Conservation (phyloP, 805 yeast species). For the Priceomyces melissophilus region DNA sequence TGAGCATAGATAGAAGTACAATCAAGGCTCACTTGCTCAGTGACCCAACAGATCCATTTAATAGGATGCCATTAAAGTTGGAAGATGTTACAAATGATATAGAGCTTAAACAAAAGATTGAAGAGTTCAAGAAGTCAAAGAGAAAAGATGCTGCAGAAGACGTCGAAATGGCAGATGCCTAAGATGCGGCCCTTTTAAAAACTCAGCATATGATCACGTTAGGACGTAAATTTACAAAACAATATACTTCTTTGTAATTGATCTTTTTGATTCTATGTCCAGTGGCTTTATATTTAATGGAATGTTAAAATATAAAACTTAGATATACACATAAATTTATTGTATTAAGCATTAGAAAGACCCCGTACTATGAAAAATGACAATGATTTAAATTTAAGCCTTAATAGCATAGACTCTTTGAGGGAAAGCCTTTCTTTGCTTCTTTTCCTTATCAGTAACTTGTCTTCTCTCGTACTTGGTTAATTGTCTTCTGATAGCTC, state of each 20-base stretch:
- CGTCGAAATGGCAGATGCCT: conserved; percentile 17
- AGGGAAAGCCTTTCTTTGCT: conserved; percentile 95
- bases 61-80: conserved; percentile 82
- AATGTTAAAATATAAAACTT: conserved; percentile 9
- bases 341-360: conserved; percentile 12
- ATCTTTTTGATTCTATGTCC: neutral
- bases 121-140: conserved; percentile 50
- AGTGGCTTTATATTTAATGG: conserved; percentile 7
- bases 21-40: conserved; percentile 90
- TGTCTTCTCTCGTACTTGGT: conserved; percentile 80
- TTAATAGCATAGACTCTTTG: conserved; percentile 97
- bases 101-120: conserved; percentile 62
- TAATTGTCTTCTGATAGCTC: conserved; percentile 98
- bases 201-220: neutral
- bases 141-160: conserved; percentile 17
- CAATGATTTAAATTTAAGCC: conserved; percentile 57
- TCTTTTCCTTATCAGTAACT: conserved; percentile 84
- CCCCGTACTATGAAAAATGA: conserved; percentile 7
- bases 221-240: too few species aligned
- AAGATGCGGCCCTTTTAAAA: neutral
- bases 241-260: too few species aligned
- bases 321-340: conserved; percentile 11
- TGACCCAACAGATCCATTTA: conserved; percentile 97
- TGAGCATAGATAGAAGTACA: conserved; percentile 84
- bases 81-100: conserved; percentile 83